Evolutionary conservation across 768 basidiomycete species (phyloP), one percentile per base, ranked within the genome.

Genomic region (Leccinum rimulosum): DNA sequence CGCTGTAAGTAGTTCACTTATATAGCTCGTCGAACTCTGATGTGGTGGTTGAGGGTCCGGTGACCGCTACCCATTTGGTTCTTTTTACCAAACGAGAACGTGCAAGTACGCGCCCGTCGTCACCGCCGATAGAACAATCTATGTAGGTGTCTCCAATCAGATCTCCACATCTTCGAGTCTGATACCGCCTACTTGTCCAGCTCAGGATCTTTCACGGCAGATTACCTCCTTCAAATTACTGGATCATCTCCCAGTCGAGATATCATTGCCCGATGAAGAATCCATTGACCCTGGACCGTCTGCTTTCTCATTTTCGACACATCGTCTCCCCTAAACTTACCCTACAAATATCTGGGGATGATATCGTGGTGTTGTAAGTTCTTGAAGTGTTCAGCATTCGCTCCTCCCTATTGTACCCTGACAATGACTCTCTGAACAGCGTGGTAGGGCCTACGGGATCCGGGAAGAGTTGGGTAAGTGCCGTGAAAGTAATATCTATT

Each of bases 351-450:
- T 64, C 57, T 27, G n/a, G 54, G 27, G 55, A 55, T 2, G 67
- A 69, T 31, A 52, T 69, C 8, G 64, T 66, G 3, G 31, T 68
- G 31, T 69, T 68, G 67, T 69, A 17, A 11, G 67, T 64, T 5
- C 15, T 17, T n/a, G 1, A 25, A 10, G 45, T 9, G n/a, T 45
- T 45, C 3, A 7, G 7, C 19, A 9, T 28, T 6, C 3, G 3
- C 38, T 51, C 17, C 31, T 5, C 11, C 4, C 9, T 17, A 30
- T 6, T 19, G 28, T 48, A 6, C 17, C 27, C 17, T 56, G 19
- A 58, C 15, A 11, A 47, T 3, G 30, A 14, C 1, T 19, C 14
- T 4, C 47, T 15, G 5, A 27, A 58, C 40, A 69, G 67, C 19
- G 54, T 64, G 31, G 54, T 64, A 9, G 66, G 66, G 0, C 63